Evolutionary conservation across 768 basidiomycete species (phyloP), one percentile per base, ranked within the genome.

Genomic region (Leucocoprinus birnbaumii): DNA sequence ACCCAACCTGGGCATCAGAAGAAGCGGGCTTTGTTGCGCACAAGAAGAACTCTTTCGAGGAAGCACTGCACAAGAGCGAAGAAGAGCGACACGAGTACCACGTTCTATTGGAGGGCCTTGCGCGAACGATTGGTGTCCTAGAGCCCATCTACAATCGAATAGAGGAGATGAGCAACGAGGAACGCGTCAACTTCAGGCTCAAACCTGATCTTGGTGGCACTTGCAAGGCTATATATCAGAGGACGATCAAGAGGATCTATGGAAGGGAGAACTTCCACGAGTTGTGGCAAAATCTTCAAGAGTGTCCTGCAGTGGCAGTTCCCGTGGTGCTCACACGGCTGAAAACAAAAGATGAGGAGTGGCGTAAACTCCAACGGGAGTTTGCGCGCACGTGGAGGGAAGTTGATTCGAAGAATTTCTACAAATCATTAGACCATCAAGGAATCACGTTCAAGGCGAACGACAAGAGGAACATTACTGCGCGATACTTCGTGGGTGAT

Each of bases 71-170:
- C 74, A 93, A 93, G 71, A 89, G 93, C 63, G 97, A 99, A 70
- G 96, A 99, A 69, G 97, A 99, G 69, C 85, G 97, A 25, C 94
- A 98, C 71, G 96, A 98, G 70, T 98, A 93, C 67, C 94, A 97
- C 62, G 94, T 95, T 57, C 91, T 95, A 62, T 83, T 99, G 40
- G 94, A 97, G 66, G 92, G 88, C 16, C 84, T 98, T 61, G 73
- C 84, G 9, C 86, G 95, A 41, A 98, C 95, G 13, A 96, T 98
- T 64, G 84, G 91, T 1, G 73, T 96, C 41, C 81, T 99, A 54
- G 94, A 98, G 65, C 95, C 95, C 2, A 79, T 98, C 56, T 82
- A 84, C 55, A 79, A 77, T 22, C 87, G 94, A 37, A 87, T 99
- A 62, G 86, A 89, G 59, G 84, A 87, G 59, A 97, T 98, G 94